Evolutionary conservation across 352 stramenopile genomes (phyloP), one percentile per base, ranked within the genome.

Genomic region (Phytophthora fragariae): DNA sequence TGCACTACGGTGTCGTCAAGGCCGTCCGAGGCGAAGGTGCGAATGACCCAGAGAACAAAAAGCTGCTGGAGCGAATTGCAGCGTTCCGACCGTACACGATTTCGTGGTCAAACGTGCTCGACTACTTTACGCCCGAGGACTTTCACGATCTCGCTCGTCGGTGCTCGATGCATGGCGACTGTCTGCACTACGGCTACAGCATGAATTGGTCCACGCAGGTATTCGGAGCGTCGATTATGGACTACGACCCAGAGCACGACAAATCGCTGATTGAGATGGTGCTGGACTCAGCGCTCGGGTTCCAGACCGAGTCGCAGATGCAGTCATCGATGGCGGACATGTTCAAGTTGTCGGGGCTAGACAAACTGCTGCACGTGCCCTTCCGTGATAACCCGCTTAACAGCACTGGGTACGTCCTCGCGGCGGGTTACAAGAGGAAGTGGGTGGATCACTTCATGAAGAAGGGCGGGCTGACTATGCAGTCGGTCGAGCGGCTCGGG

Each of bases 121-220:
- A 80, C 50, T 70, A 68, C 12, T 73, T 76, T 37, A 53, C 70
- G 31, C 59, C 62, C 7, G 47, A 70, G 14, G 73, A 80, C 41
- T 76, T 80, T 37, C 73, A 74, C 24, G 73, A 80, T 11, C 37
- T 80, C 12, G 73, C 73, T 21, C 73, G 73, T 52, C 62, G 73
- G 2, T 80, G 73, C 27, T 77, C 62, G 0, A 41, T 65, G 21
- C n/a, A 63, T 49, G 73, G 73, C 0, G 44, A 68, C 29, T 77
- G 73, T 54, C 21, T 77, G 35, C 73, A 77, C 35, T 80, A 53
- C 8, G 46, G 46, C 46, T 53, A 53, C 7, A 53, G 46, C 27
- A 80, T 70, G 73, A 80, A 80, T 37, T 80, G 73, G 73, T 2
- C 62, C 15, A 65, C 58, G 3, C 73, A 80, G 57, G 68, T 80